Conservation (phyloP, 805 yeast species). For the Ogataea dorogensis region DNA sequence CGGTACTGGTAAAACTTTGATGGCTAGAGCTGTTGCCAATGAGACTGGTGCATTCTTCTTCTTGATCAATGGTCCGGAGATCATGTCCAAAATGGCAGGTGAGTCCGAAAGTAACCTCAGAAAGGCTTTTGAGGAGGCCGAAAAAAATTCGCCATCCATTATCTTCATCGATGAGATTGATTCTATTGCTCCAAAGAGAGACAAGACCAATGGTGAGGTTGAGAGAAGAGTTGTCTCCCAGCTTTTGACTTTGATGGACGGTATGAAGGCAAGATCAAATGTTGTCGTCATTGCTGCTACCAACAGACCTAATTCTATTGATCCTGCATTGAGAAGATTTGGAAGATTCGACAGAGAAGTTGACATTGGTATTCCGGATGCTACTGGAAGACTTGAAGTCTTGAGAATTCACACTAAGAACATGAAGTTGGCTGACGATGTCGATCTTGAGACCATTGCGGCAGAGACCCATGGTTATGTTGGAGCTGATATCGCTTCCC, state of each 20-base stretch:
- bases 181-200: conserved; percentile 99
- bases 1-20: conserved; percentile 98
- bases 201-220: conserved; percentile 99
- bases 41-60: conserved; percentile 99
- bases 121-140: conserved; percentile 99
- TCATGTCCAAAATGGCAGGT: conserved; percentile 99
- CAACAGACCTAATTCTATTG: conserved; percentile 82
- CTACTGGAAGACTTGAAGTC: conserved; percentile 96
- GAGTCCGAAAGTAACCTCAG: conserved; percentile 96
- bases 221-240: conserved; percentile 99
- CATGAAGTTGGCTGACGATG: conserved; percentile 95
- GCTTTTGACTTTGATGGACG: conserved; percentile 96
- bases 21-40: conserved; percentile 99
- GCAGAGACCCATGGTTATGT: conserved; percentile 99
- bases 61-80: conserved; percentile 97
- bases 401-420: conserved; percentile 96
- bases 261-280: conserved; percentile 99
- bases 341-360: conserved; percentile 87
- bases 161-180: conserved; percentile 98
- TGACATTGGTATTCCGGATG: conserved; percentile 93
- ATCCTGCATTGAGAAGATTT: conserved; percentile 81
- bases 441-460: conserved; percentile 93
- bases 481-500: conserved; percentile 97
- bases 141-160: conserved; percentile 96
- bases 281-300: conserved; percentile 98